A percentile compares a stretch with the other conserved stretches of the same genome.
Evolutionary conservation across 371 early-diverging fungal species (phyloP).

Genomic region (Circinella minor): DNA sequence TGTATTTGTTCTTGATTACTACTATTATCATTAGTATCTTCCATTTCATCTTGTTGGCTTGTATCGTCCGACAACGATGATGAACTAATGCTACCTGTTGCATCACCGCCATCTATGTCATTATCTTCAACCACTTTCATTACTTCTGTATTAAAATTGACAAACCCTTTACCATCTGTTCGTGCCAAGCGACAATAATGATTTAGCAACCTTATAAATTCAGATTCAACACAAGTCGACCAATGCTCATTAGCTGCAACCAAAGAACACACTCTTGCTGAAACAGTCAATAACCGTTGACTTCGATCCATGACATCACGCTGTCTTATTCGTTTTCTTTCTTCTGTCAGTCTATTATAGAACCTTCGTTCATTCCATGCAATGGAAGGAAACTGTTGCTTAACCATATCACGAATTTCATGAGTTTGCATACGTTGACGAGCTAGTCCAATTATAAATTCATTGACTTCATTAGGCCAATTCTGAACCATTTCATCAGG

Average conservation of each 20-base stretch:
- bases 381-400: slow-evolving; percentile 59
- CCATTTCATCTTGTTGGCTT: neutral
- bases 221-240: slow-evolving; percentile 35
- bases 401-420: slow-evolving; percentile 60
- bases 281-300: slow-evolving; percentile 32
- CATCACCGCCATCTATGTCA: neutral
- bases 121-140: neutral
- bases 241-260: slow-evolving; percentile 44
- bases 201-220: slow-evolving; percentile 38
- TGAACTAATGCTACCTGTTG: too few relatives aligned
- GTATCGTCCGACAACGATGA: neutral
- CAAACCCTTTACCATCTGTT: neutral
- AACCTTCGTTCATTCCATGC: slow-evolving; percentile 67
- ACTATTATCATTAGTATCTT: neutral
- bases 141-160: slow-evolving; percentile 2
- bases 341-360: slow-evolving; percentile 64
- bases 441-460: slow-evolving; percentile 41
- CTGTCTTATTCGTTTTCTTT: slow-evolving; percentile 39
- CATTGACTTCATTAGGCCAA: slow-evolving; percentile 52
- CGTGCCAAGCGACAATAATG: slow-evolving; percentile 31
- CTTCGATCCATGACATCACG: slow-evolving; percentile 42
- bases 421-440: slow-evolving; percentile 43
- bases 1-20: neutral
- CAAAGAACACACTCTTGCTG: slow-evolving; percentile 40
- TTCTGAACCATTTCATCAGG: slow-evolving; percentile 51